A percentile compares a stretch with the other conserved stretches of the same genome.
phyloP scores from a whole-genome alignment of 805 yeast genomes.

The Novakomyces olei region DNA sequence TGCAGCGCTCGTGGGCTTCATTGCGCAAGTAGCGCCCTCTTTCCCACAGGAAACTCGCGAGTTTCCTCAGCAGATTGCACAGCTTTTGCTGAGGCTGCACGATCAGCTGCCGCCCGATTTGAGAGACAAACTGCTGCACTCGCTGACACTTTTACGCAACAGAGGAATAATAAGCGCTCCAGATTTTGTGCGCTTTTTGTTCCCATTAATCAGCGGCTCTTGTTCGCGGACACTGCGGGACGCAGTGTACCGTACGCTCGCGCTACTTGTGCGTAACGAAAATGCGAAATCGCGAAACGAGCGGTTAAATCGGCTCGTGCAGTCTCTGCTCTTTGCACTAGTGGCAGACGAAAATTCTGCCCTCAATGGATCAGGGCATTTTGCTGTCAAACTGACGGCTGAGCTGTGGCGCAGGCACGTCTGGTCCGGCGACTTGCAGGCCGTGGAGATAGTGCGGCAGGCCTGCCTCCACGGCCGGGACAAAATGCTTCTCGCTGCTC shows the following conservation, averaged over 20 bases:
- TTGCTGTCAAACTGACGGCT: constrained; percentile 90
- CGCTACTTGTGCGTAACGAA: constrained; percentile 56
- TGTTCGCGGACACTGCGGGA: constrained; percentile 68
- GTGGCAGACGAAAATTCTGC: constrained; percentile 31
- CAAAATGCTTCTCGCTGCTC: constrained; percentile 79
- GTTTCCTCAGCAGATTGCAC: constrained; percentile 63
- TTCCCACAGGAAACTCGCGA: constrained; percentile 71
- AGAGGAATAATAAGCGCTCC: constrained; percentile 63
- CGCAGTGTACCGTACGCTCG: constrained; percentile 59
- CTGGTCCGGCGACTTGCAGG: constrained; percentile 85
- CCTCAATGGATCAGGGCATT: constrained; percentile 32
- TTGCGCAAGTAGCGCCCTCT: constrained; percentile 76
- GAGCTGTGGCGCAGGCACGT: constrained; percentile 95
- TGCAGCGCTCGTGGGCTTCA: constrained; percentile 68
- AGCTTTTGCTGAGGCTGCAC: constrained; percentile 50
- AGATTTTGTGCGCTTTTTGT: constrained; percentile 57
- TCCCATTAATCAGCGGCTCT: constrained; percentile 42
- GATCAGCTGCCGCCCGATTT: constrained; percentile 62
- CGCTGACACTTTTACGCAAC: constrained; percentile 74
- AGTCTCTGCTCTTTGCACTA: constrained; percentile 72
- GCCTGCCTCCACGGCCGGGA: constrained; percentile 75
- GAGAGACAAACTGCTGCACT: constrained; percentile 76
- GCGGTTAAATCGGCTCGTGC: constrained; percentile 71
- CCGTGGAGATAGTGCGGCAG: constrained; percentile 94
- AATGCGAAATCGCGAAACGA: constrained; percentile 81